These are phyloP conservation scores for Aspergillus ruber DNA, from an alignment of 2,329 filamentous ascomycete species.

Conservation along the genomic window DNA sequence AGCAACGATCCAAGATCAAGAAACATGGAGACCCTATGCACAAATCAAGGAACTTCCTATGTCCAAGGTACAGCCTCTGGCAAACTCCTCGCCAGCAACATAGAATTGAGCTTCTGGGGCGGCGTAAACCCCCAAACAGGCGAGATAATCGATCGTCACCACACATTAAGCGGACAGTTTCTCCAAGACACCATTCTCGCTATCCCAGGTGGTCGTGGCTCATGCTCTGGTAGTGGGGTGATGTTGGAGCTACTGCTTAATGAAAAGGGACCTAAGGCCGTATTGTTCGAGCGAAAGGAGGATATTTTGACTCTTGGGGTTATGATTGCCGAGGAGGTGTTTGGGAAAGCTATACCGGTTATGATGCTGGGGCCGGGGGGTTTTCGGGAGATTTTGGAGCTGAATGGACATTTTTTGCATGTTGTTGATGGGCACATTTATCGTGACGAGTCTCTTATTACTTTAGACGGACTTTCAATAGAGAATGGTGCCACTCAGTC, in stretches of 20 bases:
- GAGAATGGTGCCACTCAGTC: not conserved
- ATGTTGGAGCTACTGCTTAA: conserved; percentile 43
- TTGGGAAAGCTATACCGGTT: conserved; percentile 37
- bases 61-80: conserved; percentile 17
- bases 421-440: not conserved
- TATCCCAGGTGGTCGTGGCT: conserved; percentile 43
- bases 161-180: conserved; percentile 31
- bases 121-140: conserved; percentile 39
- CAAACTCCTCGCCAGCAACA: conserved; percentile 20
- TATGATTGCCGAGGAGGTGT: conserved; percentile 38
- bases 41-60: not conserved
- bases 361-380: conserved; percentile 12
- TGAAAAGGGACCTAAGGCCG: conserved; percentile 29
- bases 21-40: too few species aligned
- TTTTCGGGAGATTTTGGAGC: conserved; percentile 4
- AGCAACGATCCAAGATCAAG: too few species aligned
- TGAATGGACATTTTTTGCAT: not conserved
- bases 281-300: conserved; percentile 39
- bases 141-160: conserved; percentile 39
- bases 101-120: conserved; percentile 42
- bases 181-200: conserved; percentile 34
- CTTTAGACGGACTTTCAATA: not conserved
- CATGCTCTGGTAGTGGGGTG: conserved; percentile 41
- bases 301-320: conserved; percentile 43
- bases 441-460: not conserved